Evolutionary conservation across 2,329 filamentous ascomycete genomes (phyloP).

Genomic region (Cladophialophora psammophila): DNA sequence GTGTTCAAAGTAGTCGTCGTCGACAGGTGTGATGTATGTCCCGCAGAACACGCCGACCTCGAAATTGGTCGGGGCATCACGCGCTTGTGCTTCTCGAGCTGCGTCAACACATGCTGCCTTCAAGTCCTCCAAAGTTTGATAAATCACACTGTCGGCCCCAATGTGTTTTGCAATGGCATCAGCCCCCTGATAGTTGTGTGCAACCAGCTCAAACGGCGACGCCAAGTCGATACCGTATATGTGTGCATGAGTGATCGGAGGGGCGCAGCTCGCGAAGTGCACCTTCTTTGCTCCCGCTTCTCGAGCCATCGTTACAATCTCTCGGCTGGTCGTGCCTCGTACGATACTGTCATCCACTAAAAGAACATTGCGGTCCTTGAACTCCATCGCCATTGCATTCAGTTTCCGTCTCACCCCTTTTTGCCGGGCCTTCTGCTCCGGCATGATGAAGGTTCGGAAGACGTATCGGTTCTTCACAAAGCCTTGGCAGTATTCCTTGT

Average conservation of each 20-base stretch:
- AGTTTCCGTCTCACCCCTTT: slow-evolving; percentile 91
- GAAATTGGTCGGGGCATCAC: slow-evolving; percentile 67
- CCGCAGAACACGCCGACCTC: slow-evolving; percentile 94
- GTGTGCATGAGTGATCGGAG: slow-evolving; percentile 83
- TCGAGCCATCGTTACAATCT: slow-evolving; percentile 83
- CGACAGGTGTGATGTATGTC: slow-evolving; percentile 81
- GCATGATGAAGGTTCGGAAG: slow-evolving; percentile 87
- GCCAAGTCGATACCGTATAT: slow-evolving; percentile 84
- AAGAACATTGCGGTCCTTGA: slow-evolving; percentile 78
- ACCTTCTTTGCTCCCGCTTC: slow-evolving; percentile 84
- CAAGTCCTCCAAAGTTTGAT: slow-evolving; percentile 79
- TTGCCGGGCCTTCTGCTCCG: slow-evolving; percentile 78
- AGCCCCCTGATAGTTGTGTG: slow-evolving; percentile 68
- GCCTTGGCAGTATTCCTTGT: slow-evolving; percentile 78
- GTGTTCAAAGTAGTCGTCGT: slow-evolving; percentile 81
- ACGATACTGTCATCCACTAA: slow-evolving; percentile 92
- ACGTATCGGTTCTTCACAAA: slow-evolving; percentile 93
- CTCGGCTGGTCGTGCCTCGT: slow-evolving; percentile 79
- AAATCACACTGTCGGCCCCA: slow-evolving; percentile 78
- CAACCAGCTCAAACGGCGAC: slow-evolving; percentile 73
- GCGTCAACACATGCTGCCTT: slow-evolving; percentile 78
- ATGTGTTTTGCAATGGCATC: slow-evolving; percentile 71
- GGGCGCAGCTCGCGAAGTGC: slow-evolving; percentile 82
- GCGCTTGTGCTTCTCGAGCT: slow-evolving; percentile 61
- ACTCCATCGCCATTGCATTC: slow-evolving; percentile 84